These are phyloP conservation scores for Skeletonema costatum DNA, from an alignment of 108 stramenopile genomes.

Conservation along the genomic window DNA sequence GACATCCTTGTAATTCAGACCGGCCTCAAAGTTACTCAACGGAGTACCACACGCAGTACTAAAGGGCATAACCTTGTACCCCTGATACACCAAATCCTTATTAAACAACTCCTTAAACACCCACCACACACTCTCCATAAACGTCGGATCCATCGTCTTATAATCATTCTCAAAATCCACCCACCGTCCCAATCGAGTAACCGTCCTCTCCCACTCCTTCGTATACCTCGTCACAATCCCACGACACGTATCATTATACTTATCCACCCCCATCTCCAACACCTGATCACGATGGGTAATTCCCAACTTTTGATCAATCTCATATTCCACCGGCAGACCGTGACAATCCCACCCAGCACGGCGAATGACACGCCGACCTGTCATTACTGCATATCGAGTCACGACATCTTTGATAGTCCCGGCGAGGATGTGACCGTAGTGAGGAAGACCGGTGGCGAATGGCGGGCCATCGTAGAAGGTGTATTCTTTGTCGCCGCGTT, in stretches of 20 bases:
- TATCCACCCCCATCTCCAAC: conserved; percentile 94
- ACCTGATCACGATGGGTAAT: conserved; percentile 97
- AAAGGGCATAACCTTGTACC: conserved; percentile 99
- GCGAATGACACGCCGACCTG: conserved; percentile 90
- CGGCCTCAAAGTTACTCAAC: conserved; percentile 98
- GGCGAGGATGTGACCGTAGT: conserved; percentile 99
- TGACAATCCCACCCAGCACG: conserved; percentile 99
- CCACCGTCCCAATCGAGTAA: conserved; percentile 97
- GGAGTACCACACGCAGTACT: conserved; percentile 96
- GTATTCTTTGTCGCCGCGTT: conserved; percentile 85
- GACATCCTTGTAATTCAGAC: conserved; percentile 98
- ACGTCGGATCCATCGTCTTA: conserved; percentile 98
- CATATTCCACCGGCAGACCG: conserved; percentile 98
- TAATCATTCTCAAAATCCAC: conserved; percentile 99
- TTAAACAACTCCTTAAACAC: conserved; percentile 95
- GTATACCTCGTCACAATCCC: conserved; percentile 96
- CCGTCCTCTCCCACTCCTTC: conserved; percentile 96
- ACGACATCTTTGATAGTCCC: conserved; percentile 99
- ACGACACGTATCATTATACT: conserved; percentile 98
- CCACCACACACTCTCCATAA: conserved; percentile 99
- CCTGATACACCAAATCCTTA: conserved; percentile 97
- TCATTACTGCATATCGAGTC: conserved; percentile 97
- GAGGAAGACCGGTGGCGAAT: conserved; percentile 98
- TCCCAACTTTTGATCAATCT: conserved; percentile 96
- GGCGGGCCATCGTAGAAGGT: conserved; percentile 99